phyloP scores from a whole-genome alignment of 306 rosid species.

The Pachyrhizus erosus region DNA sequence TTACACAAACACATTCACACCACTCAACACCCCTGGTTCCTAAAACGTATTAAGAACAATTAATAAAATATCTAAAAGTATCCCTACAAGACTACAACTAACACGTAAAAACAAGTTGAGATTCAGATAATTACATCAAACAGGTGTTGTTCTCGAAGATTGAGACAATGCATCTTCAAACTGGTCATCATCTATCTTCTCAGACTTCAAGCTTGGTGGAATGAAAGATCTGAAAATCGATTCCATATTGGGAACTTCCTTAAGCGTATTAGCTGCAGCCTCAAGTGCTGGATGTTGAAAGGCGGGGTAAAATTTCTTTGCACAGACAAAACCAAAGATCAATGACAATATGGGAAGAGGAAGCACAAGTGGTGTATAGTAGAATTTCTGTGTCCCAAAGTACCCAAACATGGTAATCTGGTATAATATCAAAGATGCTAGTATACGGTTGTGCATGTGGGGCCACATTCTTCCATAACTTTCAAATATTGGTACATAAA shows the following conservation, averaged over 20 bases:
- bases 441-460: constrained; percentile 68
- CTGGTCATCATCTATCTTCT: constrained; percentile 68
- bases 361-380: constrained; percentile 57
- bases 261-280: constrained; percentile 53
- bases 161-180: constrained; percentile 80
- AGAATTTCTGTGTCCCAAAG: constrained; percentile 65
- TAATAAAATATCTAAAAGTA: constrained; percentile 34
- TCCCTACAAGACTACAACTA: constrained; percentile 34
- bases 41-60: constrained; percentile 50
- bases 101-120: constrained; percentile 23
- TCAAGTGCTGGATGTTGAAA: constrained; percentile 68
- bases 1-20: constrained; percentile 29
- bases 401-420: constrained; percentile 90
- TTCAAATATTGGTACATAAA: constrained; percentile 86
- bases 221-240: constrained; percentile 67
- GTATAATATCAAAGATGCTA: constrained; percentile 76
- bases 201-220: constrained; percentile 79
- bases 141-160: constrained; percentile 66
- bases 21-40: constrained; percentile 38
- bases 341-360: constrained; percentile 74
- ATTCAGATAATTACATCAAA: constrained; percentile 44
- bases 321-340: constrained; percentile 54
- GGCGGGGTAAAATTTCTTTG: constrained; percentile 72
- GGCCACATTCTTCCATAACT: constrained; percentile 98
- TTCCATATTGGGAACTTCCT: constrained; percentile 80